Evolutionary conservation across 352 stramenopile species (phyloP), one percentile per base, ranked within the genome.

Genomic region (Globisporangium sylvaticum): DNA sequence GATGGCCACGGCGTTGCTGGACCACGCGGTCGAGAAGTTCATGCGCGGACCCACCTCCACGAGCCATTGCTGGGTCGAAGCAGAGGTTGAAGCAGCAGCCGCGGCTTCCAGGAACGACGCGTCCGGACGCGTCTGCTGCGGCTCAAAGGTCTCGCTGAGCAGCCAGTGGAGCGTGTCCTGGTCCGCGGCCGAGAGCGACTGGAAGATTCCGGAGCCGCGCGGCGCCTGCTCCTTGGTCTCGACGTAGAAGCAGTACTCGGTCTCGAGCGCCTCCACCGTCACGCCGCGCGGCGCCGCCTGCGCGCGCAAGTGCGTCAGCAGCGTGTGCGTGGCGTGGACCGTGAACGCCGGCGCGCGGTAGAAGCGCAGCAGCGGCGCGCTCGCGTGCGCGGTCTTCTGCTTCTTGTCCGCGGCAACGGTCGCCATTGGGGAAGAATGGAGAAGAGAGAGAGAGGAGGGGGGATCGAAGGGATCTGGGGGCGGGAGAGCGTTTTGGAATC

Each of bases 11-110:
- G 97, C 97, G 75, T 99, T 99, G 42, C 95, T 99, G 53, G 94
- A 99, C 84, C 98, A 99, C 7, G 98, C 96, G 12, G 97, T 99
- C 15, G 95, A 98, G 75, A 99, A 99, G 62, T 95, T 98, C 83
- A 99, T 94, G 20, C 98, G 96, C 27, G 98, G 97, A 18, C 98
- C 98, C 62, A 99, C 96, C 77, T 99, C 97, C 0, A 99, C 73
- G 4, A 99, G 72, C 74, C 73, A 96, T 60, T 82, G 76, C 20
- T 63, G 68, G 22, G 54, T 73, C 58, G 55, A 59, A 14, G 66
- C 62, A 25, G 31, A 65, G 14, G 50, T 52, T 34, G 67, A 32
- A 20, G 65, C 50, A n/a, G 48, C 50, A 24, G 20, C 48, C 25
- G 61, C 57, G 18, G 39, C 4, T 18, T 50, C 18, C 24, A 96